Conservation (phyloP, 345 rosid species). For the Salix purpurea region DNA sequence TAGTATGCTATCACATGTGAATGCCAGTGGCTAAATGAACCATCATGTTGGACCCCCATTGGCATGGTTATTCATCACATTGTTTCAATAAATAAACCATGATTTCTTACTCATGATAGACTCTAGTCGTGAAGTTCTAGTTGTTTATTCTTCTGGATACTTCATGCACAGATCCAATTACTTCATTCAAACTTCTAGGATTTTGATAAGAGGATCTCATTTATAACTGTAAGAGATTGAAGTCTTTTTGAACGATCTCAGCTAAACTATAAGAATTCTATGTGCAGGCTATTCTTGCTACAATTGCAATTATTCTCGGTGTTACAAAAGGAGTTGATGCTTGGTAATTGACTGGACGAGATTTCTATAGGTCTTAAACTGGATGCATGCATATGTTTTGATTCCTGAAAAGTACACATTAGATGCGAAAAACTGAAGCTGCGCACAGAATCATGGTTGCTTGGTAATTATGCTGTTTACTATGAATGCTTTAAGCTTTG, state of each 20-base stretch:
- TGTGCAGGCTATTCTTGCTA: conserved; percentile 76
- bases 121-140: background rate
- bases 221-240: background rate
- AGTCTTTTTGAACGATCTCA: background rate
- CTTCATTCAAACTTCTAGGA: no score
- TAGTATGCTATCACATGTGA: background rate
- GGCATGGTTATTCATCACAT: background rate
- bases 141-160: background rate
- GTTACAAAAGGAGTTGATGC: conserved; percentile 52
- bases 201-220: background rate
- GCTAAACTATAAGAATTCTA: background rate
- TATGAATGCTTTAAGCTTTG: background rate
- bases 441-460: background rate
- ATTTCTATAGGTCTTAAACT: background rate
- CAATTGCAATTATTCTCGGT: conserved; percentile 64
- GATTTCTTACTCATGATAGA: background rate
- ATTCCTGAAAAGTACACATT: background rate
- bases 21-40: background rate
- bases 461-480: background rate
- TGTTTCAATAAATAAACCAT: no score
- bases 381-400: background rate
- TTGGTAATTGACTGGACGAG: conserved; percentile 31
- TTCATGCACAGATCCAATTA: background rate
- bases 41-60: background rate
- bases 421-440: background rate